phyloP scores from a whole-genome alignment of 1,139 yeast species.

The Yamadazyma epiphylla region DNA sequence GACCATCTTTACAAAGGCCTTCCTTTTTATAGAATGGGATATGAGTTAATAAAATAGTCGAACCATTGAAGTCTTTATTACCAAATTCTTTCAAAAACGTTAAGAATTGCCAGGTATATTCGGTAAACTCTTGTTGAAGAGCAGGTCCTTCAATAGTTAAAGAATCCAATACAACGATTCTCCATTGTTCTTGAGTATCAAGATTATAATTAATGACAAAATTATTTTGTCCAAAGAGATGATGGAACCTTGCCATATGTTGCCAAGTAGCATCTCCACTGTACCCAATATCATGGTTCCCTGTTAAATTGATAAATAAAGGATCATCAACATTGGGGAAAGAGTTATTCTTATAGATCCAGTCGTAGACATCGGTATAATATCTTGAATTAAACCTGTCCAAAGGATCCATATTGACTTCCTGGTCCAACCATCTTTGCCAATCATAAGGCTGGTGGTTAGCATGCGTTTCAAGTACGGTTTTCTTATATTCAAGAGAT shows the following conservation, averaged over 20 bases:
- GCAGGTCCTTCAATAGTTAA: conserved; percentile 90
- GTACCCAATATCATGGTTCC: conserved; percentile 95
- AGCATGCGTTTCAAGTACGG: conserved; percentile 43
- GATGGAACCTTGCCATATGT: conserved; percentile 75
- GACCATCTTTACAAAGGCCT: conserved; percentile 87
- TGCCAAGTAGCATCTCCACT: conserved; percentile 93
- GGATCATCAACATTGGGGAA: conserved; percentile 42
- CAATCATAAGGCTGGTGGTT: conserved; percentile 55
- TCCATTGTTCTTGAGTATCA: conserved; percentile 66
- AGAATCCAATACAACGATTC: conserved; percentile 82
- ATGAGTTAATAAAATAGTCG: conserved; percentile 83
- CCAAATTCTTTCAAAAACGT: conserved; percentile 48
- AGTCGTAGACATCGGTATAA: conserved; percentile 59
- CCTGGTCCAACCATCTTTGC: conserved; percentile 41
- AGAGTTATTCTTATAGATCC: conserved; percentile 45
- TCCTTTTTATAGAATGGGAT: conserved; percentile 80
- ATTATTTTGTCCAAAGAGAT: conserved; percentile 79
- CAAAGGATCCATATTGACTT: conserved; percentile 34
- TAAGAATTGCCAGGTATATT: conserved; percentile 70
- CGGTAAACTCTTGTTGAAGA: conserved; percentile 63
- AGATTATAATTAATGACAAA: conserved; percentile 68
- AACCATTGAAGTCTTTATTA: conserved; percentile 55
- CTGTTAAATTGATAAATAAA: conserved; percentile 75
- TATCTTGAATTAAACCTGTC: conserved; percentile 47
- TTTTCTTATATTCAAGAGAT: conserved; percentile 45